Evolutionary conservation across 106 monocot species (phyloP), one percentile per base, ranked within the genome.

Genomic region (Apostasia shenzhenica): DNA sequence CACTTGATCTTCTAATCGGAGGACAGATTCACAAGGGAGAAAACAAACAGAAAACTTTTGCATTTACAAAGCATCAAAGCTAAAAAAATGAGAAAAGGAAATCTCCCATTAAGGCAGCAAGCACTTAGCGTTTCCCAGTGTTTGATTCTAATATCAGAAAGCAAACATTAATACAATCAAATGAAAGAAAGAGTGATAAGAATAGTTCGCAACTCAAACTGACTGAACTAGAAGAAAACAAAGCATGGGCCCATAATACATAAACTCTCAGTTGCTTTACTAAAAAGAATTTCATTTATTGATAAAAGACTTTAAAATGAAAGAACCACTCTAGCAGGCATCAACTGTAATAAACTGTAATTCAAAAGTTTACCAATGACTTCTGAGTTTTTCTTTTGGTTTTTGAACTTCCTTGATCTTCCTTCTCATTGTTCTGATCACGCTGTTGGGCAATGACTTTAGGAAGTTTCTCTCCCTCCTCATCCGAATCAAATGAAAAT

Each of bases 401-500:
- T 68, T 72, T 85, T 66, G 51, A 54, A 43, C 78, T 54, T 41
- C 80, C 59, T 60, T 83, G 80, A 72, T 75, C 85, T 61, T 55
- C 85, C 75, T 79, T 85, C 77, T 85, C 88, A 77, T 83, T 77
- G 45, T 83, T 81, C 54, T 77, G 83, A 45, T 85, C 79, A 41
- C 68, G 69, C 76, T 79, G 80, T 68, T 70, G 51, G 63, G 50
- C 73, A 73, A 70, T 63, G 7, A 70, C 13, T 60, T 79, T 89
- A 40, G 72, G 72, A 47, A 79, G 45, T 61, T 79, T 83, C 3
- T 91, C 88, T 41, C 71, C 72, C 57, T 93, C 89, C 59, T 91
- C 91, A 60, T 91, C 94, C 47, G 88, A 88, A 77, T 88, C 91
- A 83, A 91, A 94, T 50, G 88, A 81, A 78, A 91, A 94, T 68